Conservation (phyloP, 2,329 filamentous ascomycete species). For the Colletotrichum incanum region DNA sequence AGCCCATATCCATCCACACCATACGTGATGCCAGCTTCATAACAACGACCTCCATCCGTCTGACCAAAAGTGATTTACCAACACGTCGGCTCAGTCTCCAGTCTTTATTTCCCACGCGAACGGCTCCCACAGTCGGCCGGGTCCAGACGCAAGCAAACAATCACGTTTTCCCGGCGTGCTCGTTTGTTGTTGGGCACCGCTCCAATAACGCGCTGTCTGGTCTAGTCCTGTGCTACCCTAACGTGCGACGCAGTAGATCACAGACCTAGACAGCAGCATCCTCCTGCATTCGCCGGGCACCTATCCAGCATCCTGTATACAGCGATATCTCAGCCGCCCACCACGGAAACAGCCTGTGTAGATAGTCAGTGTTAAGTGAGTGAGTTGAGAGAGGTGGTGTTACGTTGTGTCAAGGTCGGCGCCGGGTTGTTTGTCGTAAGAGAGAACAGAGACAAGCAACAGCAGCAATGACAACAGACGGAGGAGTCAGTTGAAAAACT, state of each 20-base stretch:
- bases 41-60: not conserved
- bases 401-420: not conserved
- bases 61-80: not conserved
- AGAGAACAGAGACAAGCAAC: not conserved
- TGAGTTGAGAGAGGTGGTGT: not conserved
- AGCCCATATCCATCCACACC: not conserved
- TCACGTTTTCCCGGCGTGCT: not conserved
- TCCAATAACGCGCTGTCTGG: not conserved
- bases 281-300: not conserved
- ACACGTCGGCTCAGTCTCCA: slow-evolving; percentile 1
- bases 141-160: not conserved
- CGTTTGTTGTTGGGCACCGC: not conserved
- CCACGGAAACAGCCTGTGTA: not conserved
- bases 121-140: not conserved
- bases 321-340: not conserved
- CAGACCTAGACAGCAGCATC: not conserved
- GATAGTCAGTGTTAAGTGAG: not conserved
- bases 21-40: not conserved
- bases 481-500: not conserved
- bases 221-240: not conserved
- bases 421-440: no score
- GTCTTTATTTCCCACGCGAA: slow-evolving; percentile 9
- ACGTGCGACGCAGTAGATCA: not conserved
- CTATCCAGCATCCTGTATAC: not conserved
- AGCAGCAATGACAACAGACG: not conserved